Percentiles rank a stretch among this genome's conserved stretches.
phyloP scores from a whole-genome alignment of 495 filamentous ascomycete genomes.

The Stereocaulon alpinum region DNA sequence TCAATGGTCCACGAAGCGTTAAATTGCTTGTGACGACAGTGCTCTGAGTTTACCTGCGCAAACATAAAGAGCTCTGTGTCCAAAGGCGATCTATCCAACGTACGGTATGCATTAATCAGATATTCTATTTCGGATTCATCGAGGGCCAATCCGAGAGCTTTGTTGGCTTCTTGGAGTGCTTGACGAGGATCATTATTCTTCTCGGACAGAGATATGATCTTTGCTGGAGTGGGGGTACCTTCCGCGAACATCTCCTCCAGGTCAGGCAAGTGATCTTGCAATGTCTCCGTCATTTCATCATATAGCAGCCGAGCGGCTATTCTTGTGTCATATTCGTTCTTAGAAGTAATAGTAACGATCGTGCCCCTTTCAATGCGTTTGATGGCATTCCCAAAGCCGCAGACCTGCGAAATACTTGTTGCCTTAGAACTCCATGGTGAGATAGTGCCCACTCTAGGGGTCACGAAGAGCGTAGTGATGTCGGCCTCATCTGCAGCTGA shows the following conservation, averaged over 20 bases:
- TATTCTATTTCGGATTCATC: constrained; percentile 91
- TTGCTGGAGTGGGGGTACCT: constrained; percentile 51
- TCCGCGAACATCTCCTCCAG: constrained; percentile 70
- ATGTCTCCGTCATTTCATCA: constrained; percentile 87
- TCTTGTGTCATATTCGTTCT: constrained; percentile 36
- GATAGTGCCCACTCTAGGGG: constrained; percentile 70
- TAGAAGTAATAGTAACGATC: constrained; percentile 53
- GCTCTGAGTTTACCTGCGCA: constrained; percentile 71
- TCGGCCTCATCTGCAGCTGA: constrained; percentile 24
- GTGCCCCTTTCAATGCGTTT: constrained; percentile 83
- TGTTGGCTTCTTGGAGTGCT: constrained; percentile 72
- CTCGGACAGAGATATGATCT: constrained; percentile 59
- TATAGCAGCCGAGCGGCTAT: constrained; percentile 54
- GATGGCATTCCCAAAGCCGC: constrained; percentile 60
- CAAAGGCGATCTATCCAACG: constrained; percentile 58
- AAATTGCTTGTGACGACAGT: constrained; percentile 72
- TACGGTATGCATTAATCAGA: constrained; percentile 69
- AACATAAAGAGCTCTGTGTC: constrained; percentile 99
- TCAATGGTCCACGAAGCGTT: constrained; percentile 98
- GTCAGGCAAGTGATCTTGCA: constrained; percentile 54
- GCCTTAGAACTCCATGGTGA: constrained; percentile 97
- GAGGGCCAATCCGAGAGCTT: constrained; percentile 68
- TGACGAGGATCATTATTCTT: constrained; percentile 51
- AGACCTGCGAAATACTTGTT: constrained; percentile 88
- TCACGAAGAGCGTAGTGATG: constrained; percentile 54